Evolutionary conservation across 108 stramenopile species (phyloP).

Genomic region (Epithemia pelagica): DNA sequence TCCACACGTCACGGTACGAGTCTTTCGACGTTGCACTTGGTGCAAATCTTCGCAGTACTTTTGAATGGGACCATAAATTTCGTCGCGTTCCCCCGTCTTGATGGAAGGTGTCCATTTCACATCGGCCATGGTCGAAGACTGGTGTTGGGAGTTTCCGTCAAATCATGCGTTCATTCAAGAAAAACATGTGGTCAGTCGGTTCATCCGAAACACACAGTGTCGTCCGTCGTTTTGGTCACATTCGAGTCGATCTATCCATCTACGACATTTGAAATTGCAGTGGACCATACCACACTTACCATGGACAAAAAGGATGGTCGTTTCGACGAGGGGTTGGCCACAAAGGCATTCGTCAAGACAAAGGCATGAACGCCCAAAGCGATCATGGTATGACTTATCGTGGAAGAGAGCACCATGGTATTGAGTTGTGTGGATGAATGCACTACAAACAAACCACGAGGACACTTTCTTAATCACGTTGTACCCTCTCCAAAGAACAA

Average conservation of each 20-base stretch:
- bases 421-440: too few species aligned
- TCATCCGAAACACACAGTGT: too few species aligned
- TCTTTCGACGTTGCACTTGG: slow-evolving; percentile 63
- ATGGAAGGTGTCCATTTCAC: slow-evolving; percentile 83
- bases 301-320: background rate
- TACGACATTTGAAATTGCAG: background rate
- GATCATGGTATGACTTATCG: too few species aligned
- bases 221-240: too few species aligned
- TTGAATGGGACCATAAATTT: slow-evolving; percentile 55
- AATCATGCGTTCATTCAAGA: too few species aligned
- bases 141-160: too few species aligned
- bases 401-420: too few species aligned
- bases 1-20: slow-evolving; percentile 78
- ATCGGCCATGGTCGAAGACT: slow-evolving; percentile 22
- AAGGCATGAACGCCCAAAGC: background rate
- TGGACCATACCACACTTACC: background rate
- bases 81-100: slow-evolving; percentile 79
- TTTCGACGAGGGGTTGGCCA: background rate
- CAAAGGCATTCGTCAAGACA: background rate
- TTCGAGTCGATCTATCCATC: too few species aligned
- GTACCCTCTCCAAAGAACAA: too few species aligned
- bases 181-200: too few species aligned
- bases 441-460: too few species aligned
- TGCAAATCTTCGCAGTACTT: slow-evolving; percentile 83
- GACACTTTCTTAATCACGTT: too few species aligned